Conservation (phyloP, 2,329 filamentous ascomycete genomes). For the Cyphellophora attinorum region DNA sequence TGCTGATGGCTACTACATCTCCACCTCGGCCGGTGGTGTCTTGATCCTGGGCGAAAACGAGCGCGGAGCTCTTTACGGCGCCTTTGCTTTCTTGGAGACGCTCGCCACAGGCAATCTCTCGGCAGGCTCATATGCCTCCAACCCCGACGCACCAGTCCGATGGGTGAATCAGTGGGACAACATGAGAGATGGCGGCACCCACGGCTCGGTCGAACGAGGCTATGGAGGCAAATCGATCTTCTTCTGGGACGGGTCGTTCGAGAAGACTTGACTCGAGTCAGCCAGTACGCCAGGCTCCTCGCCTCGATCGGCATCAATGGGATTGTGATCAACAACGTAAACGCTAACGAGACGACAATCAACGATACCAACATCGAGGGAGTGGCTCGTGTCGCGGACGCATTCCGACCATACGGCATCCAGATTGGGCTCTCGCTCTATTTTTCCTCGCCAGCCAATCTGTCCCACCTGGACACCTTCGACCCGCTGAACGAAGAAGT, state of each 20-base stretch:
- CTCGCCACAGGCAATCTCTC: slow-evolving; percentile 52
- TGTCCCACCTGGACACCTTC: slow-evolving; percentile 50
- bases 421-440: slow-evolving; percentile 57
- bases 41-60: slow-evolving; percentile 57
- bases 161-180: slow-evolving; percentile 72
- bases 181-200: slow-evolving; percentile 35
- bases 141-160: slow-evolving; percentile 51
- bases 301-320: slow-evolving; percentile 59
- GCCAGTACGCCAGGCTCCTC: slow-evolving; percentile 56
- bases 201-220: slow-evolving; percentile 55
- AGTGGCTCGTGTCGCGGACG: slow-evolving; percentile 52
- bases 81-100: slow-evolving; percentile 58
- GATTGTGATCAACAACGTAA: slow-evolving; percentile 62
- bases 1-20: slow-evolving; percentile 50
- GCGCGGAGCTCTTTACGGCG: slow-evolving; percentile 58
- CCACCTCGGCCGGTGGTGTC: slow-evolving; percentile 35
- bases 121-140: slow-evolving; percentile 38
- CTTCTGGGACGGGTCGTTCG: slow-evolving; percentile 48
- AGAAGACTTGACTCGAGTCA: slow-evolving; percentile 50
- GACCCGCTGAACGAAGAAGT: slow-evolving; percentile 55
- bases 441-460: slow-evolving; percentile 53
- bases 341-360: slow-evolving; percentile 53
- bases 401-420: slow-evolving; percentile 58
- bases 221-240: slow-evolving; percentile 62
- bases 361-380: slow-evolving; percentile 50